These are phyloP conservation scores for Thozetella sp. DNA, from an alignment of 495 filamentous ascomycete species.

Conservation along the genomic window DNA sequence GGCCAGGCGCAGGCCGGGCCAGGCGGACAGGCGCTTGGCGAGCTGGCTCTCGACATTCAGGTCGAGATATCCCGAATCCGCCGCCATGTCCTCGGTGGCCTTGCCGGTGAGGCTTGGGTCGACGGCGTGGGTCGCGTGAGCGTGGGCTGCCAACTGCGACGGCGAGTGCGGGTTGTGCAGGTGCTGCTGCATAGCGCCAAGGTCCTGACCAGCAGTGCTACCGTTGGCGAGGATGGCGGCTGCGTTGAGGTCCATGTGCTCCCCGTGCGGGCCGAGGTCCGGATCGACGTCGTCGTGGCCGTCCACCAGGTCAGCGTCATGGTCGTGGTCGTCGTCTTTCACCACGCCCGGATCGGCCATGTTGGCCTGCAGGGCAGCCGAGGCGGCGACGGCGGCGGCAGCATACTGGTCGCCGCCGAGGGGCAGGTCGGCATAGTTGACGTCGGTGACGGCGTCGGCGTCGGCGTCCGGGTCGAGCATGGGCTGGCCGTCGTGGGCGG, in stretches of 20 bases:
- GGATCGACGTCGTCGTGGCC: conserved; percentile 10
- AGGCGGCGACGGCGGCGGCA: conserved; percentile 10
- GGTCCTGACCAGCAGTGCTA: conserved; percentile 18
- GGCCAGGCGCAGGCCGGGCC: conserved; percentile 43
- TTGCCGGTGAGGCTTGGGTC: conserved; percentile 23
- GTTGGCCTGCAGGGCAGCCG: conserved; percentile 2
- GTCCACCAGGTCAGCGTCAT: not conserved
- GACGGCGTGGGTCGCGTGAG: conserved; percentile 28
- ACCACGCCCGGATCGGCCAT: conserved; percentile 12
- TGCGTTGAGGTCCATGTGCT: conserved; percentile 22
- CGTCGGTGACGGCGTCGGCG: conserved; percentile 28
- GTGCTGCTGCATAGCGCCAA: conserved; percentile 11
- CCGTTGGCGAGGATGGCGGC: conserved; percentile 31
- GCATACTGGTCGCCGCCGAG: not conserved
- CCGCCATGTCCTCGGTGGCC: conserved; percentile 41
- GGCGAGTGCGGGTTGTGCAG: conserved; percentile 24
- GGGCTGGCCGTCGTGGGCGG: conserved; percentile 1
- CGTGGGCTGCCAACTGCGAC: conserved; percentile 22
- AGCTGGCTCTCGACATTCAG: conserved; percentile 47
- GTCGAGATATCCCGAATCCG: conserved; percentile 37
- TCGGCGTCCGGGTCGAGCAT: conserved; percentile 23
- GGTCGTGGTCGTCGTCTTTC: conserved; percentile 21
- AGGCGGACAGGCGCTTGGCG: conserved; percentile 42
- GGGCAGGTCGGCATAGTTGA: conserved; percentile 23
- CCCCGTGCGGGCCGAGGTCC: conserved; percentile 24